Evolutionary conservation across 2,329 filamentous ascomycete species (phyloP), one percentile per base, ranked within the genome.

Genomic region (Geoglossum cookeanum): DNA sequence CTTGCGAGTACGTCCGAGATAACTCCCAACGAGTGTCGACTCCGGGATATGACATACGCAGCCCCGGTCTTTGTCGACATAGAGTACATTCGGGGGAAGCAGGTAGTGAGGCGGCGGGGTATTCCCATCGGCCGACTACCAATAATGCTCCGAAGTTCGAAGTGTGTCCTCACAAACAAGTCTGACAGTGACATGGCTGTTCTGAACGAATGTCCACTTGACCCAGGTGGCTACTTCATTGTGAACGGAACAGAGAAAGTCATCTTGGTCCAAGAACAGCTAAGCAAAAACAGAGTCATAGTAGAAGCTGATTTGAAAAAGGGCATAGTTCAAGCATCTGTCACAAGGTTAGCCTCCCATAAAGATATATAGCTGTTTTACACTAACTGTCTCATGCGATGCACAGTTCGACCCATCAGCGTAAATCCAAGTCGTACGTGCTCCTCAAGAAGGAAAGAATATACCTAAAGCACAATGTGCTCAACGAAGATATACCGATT

Each of bases 211-310:
- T 98, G 92, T 65, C 88, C 92, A 13, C 75, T 98, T 45, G 92
- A 98, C 66, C 92, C 94, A 0, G 92, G 92, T 61, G 92, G 92
- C 56, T 98, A 98, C 69, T 98, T 98, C 66, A 92, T 98, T 65
- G 89, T 97, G 62, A 88, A 91, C 64, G 92, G 92, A 52, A 96
- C 94, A 22, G 92, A 98, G 69, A 98, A 98, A 74, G 92, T 98
- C 63, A 98, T 98, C 66, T 74, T 98, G 48, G 94, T 98, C 13
- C 92, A 98, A 70, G 94, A 98, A 68, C 92, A 98, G 72, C 75
- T 98, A 67, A 98, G 92, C 78, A 98, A 98, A 78, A 98, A 98
- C 71, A 83, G 92, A 74, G 87, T 98, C 65, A 96, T 98, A 68
- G 91, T 98, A 15, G 94, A 98, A 71, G 84, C 87, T 57, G 87